A percentile compares a stretch with the other conserved stretches of the same genome.
Conservation (phyloP, 2,329 filamentous ascomycete species). For the Colletotrichum siamense region DNA sequence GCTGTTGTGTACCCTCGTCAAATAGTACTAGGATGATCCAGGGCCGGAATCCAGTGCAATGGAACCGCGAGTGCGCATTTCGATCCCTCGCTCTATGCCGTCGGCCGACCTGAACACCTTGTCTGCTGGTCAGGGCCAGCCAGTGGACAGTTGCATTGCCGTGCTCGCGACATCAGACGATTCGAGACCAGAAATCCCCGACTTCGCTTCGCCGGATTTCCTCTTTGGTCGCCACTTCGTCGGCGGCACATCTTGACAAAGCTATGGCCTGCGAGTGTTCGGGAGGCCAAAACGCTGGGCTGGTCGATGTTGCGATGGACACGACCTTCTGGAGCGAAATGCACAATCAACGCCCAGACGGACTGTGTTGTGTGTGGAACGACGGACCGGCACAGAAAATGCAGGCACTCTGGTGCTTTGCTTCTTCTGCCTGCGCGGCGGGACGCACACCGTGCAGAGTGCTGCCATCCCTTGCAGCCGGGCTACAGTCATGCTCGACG, state of each 20-base stretch:
- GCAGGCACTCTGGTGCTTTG: background rate
- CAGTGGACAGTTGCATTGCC: background rate
- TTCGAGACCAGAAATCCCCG: background rate
- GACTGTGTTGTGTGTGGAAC: background rate
- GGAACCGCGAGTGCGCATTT: background rate
- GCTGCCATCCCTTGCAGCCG: background rate
- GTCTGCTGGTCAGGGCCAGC: background rate
- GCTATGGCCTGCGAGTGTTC: background rate
- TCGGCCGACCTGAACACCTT: background rate
- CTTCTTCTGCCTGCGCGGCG: background rate
- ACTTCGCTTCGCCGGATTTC: background rate
- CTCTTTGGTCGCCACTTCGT: background rate
- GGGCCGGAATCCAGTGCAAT: background rate
- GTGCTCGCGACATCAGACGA: background rate
- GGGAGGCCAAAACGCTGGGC: background rate
- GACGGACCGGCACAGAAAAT: background rate
- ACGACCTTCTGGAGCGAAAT: background rate
- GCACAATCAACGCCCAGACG: constrained; percentile 4
- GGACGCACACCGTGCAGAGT: background rate
- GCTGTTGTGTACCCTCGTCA: background rate
- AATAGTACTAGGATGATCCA: background rate
- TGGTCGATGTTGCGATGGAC: background rate
- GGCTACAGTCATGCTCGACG: background rate
- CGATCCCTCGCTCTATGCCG: background rate
- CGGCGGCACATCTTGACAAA: background rate